phyloP scores from a whole-genome alignment of 2,329 filamentous ascomycete genomes.

The Talaromyces sp. region DNA sequence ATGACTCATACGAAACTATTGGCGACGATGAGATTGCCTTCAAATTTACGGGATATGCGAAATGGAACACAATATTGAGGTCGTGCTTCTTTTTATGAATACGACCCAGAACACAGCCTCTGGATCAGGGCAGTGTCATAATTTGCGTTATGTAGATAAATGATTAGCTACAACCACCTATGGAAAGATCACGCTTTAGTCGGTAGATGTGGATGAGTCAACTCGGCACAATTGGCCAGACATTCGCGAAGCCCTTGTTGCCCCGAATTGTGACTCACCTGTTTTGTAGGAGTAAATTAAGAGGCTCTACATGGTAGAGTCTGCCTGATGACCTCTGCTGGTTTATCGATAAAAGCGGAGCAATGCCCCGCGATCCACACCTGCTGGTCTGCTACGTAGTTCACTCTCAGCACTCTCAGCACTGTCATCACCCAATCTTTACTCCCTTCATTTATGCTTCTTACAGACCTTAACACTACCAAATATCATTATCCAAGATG shows the following conservation, averaged over 20 bases:
- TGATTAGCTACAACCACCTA: not conserved
- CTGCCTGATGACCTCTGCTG: not conserved
- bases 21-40: not conserved
- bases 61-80: not conserved
- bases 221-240: not conserved
- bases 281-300: not conserved
- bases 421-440: not conserved
- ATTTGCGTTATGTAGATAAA: conserved; percentile 1
- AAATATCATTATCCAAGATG: not conserved
- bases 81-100: not conserved
- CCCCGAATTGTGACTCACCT: conserved; percentile 3
- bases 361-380: conserved; percentile 17
- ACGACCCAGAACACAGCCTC: not conserved
- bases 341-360: conserved; percentile 20
- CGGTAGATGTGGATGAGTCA: conserved; percentile 2
- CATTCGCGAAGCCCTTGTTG: not conserved
- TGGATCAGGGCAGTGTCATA: not conserved
- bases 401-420: not conserved
- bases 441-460: not conserved
- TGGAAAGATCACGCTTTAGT: not conserved
- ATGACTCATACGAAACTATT: conserved; percentile 1
- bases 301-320: not conserved
- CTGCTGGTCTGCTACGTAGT: not conserved
- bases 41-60: not conserved
- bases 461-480: not conserved